phyloP scores from a whole-genome alignment of 805 yeast species.

The Kluyveromyces siamensis region DNA sequence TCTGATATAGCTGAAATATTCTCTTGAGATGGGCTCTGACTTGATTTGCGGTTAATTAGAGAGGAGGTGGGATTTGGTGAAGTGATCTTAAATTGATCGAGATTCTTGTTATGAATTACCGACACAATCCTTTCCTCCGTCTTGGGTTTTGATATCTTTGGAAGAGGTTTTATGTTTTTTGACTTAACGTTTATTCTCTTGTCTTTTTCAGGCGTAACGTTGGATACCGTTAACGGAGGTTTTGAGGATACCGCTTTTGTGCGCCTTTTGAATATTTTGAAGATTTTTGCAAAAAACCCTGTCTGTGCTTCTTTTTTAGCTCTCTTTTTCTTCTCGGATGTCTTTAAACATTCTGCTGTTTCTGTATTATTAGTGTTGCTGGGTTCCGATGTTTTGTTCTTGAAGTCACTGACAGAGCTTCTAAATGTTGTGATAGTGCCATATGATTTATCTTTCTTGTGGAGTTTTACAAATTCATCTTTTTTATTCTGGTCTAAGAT shows the following conservation, averaged over 20 bases:
- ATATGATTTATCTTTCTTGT: slow-evolving; percentile 18
- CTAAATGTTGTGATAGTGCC: slow-evolving; percentile 27
- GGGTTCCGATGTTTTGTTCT: slow-evolving; percentile 3
- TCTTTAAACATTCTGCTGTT: background rate
- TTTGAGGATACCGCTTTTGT: background rate
- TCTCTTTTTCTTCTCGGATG: background rate
- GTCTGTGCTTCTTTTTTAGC: background rate
- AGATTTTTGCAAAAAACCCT: background rate
- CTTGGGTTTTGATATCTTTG: background rate
- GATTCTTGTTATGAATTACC: background rate
- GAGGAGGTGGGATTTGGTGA: background rate
- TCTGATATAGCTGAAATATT: background rate
- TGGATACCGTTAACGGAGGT: background rate
- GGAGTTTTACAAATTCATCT: background rate
- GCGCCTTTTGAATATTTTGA: background rate
- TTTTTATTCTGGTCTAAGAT: background rate
- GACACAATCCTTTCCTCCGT: background rate
- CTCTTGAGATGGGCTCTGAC: background rate
- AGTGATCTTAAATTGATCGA: background rate
- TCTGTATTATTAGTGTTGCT: background rate
- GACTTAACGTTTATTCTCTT: background rate
- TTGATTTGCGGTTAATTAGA: no score
- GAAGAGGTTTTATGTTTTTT: background rate
- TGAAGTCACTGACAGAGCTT: slow-evolving; percentile 21
- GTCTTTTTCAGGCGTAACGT: background rate